Evolutionary conservation across 257 asterid genomes (phyloP).

Genomic region (Jacaranda copaia): DNA sequence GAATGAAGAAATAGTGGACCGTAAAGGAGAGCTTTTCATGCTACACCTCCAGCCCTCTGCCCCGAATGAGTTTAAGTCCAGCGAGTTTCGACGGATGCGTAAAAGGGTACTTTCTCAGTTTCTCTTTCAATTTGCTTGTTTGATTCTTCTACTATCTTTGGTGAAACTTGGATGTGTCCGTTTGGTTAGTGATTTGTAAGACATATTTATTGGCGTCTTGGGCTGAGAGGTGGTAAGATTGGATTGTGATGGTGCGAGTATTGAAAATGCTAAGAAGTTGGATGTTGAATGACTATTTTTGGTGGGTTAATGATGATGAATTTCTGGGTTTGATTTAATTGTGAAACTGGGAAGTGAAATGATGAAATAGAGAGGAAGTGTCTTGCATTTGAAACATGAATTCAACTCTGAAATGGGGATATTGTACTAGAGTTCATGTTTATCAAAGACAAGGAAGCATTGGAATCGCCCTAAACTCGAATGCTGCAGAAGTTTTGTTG

Average conservation of each 20-base stretch:
- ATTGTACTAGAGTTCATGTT: neutral
- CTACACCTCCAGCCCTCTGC: conserved; percentile 95
- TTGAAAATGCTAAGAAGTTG: neutral
- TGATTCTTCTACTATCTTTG: neutral
- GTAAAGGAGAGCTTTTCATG: conserved; percentile 96
- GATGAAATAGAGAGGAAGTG: neutral
- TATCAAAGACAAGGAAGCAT: neutral
- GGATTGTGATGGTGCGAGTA: neutral
- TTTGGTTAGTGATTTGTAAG: conserved; percentile 17
- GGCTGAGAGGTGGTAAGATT: neutral
- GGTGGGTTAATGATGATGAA: neutral
- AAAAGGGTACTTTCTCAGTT: conserved; percentile 69
- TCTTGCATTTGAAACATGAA: neutral
- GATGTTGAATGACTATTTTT: neutral
- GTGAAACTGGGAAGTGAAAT: neutral
- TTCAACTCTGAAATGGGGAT: neutral
- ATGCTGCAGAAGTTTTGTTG: conserved; percentile 23
- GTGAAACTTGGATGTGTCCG: neutral
- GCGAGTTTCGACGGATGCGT: conserved; percentile 91
- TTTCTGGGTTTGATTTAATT: neutral
- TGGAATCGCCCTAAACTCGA: conserved; percentile 9
- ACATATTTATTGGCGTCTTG: neutral
- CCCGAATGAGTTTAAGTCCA: conserved; percentile 86
- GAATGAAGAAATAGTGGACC: conserved; percentile 86
- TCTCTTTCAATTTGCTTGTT: neutral